These are phyloP conservation scores for Colletotrichum horii DNA, from an alignment of 2,329 filamentous ascomycete species.

Conservation along the genomic window DNA sequence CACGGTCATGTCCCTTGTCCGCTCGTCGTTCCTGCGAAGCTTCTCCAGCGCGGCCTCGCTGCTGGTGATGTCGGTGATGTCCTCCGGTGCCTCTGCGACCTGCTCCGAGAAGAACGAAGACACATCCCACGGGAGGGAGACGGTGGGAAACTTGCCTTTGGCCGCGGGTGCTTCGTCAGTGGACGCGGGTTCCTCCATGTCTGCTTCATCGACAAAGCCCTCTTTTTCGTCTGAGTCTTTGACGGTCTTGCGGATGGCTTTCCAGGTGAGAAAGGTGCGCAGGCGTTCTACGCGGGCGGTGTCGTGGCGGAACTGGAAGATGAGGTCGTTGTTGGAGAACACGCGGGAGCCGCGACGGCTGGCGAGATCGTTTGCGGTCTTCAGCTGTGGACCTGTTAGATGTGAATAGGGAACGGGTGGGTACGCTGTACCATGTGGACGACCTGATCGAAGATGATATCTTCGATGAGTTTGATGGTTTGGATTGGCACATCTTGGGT, in stretches of 20 bases:
- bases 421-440: slow-evolving; percentile 18
- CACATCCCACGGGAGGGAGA: slow-evolving; percentile 18
- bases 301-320: slow-evolving; percentile 29
- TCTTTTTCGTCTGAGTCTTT: slow-evolving; percentile 22
- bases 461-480: slow-evolving; percentile 24
- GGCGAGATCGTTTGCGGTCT: slow-evolving; percentile 23
- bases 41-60: slow-evolving; percentile 19
- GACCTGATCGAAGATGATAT: slow-evolving; percentile 24
- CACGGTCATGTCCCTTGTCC: slow-evolving; percentile 23
- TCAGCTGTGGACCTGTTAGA: slow-evolving; percentile 12
- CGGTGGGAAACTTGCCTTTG: slow-evolving; percentile 6
- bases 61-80: neutral
- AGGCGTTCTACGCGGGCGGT: slow-evolving; percentile 24
- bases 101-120: slow-evolving; percentile 17
- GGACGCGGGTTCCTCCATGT: neutral
- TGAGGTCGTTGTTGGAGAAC: slow-evolving; percentile 26
- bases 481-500: slow-evolving; percentile 15
- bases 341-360: slow-evolving; percentile 23
- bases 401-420: too few species aligned
- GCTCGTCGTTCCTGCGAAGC: slow-evolving; percentile 19
- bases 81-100: slow-evolving; percentile 5
- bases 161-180: neutral
- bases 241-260: slow-evolving; percentile 25
- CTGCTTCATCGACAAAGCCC: slow-evolving; percentile 13
- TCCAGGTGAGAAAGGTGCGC: slow-evolving; percentile 26